phyloP scores from a whole-genome alignment of 805 yeast species.

The Kazachstania psychrophila region DNA sequence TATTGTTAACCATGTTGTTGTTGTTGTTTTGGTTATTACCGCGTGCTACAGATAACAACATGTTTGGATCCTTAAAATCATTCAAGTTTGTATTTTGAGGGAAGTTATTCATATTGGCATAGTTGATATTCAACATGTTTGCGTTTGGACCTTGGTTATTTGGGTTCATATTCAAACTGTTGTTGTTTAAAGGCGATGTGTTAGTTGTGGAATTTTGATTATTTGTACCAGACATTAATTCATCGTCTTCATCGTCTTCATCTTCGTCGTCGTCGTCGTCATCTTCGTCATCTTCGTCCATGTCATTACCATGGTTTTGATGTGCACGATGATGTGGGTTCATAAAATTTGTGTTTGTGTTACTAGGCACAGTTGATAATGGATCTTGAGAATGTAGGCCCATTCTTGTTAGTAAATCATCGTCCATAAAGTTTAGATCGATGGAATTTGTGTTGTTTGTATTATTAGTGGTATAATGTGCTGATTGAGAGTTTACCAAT shows the following conservation, averaged over 20 bases:
- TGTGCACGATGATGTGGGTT: not conserved
- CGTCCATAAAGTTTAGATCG: constrained; percentile 11
- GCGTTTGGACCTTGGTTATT: not conserved
- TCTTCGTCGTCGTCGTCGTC: constrained; percentile 23
- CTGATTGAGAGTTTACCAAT: not conserved
- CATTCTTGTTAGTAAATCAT: constrained; percentile 7
- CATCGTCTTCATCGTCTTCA: constrained; percentile 25
- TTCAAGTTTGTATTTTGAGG: not conserved
- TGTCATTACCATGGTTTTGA: constrained; percentile 3
- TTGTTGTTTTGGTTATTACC: not conserved
- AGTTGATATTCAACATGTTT: not conserved
- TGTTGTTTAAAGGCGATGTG: constrained; percentile 1
- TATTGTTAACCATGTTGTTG: not conserved
- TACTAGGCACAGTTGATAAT: constrained; percentile 9
- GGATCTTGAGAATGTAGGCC: constrained; percentile 9
- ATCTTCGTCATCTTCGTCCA: constrained; percentile 13
- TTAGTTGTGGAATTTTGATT: not conserved
- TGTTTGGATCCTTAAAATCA: not conserved
- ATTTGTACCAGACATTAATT: constrained; percentile 10
- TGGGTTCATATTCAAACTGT: not conserved
- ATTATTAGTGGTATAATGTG: constrained; percentile 16
- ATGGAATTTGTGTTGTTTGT: constrained; percentile 7
- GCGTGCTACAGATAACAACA: not conserved
- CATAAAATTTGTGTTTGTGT: constrained; percentile 1
- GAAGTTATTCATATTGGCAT: not conserved